A percentile compares a stretch with the other conserved stretches of the same genome.
Evolutionary conservation across 106 monocot genomes (phyloP).

Genomic region (Acanthochlamys bracteata): DNA sequence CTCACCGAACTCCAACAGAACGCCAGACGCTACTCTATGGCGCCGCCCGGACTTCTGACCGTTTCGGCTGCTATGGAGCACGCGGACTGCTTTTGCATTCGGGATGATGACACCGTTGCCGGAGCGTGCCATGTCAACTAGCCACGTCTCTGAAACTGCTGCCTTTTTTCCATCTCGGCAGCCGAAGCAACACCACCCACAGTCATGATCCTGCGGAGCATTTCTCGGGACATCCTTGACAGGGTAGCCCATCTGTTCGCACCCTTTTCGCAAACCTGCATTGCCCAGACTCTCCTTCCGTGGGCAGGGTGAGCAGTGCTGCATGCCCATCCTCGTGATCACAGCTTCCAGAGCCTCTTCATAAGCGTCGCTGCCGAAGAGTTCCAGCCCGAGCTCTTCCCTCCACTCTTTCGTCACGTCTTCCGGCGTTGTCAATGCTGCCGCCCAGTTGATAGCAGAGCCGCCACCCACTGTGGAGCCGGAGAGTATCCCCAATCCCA

Average conservation of each 20-base stretch:
- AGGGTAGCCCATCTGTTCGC: constrained; percentile 45
- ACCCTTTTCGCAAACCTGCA: constrained; percentile 38
- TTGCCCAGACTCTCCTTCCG: constrained; percentile 39
- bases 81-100: constrained; percentile 22
- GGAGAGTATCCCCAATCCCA: constrained; percentile 21
- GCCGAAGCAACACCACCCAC: constrained; percentile 75
- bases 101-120: constrained; percentile 64
- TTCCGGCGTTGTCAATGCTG: constrained; percentile 37
- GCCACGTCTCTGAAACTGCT: constrained; percentile 61
- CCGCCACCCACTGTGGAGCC: constrained; percentile 57
- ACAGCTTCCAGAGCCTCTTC: constrained; percentile 43
- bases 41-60: constrained; percentile 16
- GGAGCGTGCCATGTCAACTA: constrained; percentile 45
- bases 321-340: constrained; percentile 54
- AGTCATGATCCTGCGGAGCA: constrained; percentile 44
- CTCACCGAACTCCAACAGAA: constrained; percentile 10
- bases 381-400: constrained; percentile 28
- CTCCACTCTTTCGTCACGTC: constrained; percentile 38
- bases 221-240: constrained; percentile 45
- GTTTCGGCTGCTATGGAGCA: constrained; percentile 15
- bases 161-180: constrained; percentile 55
- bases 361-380: constrained; percentile 59
- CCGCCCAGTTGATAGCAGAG: constrained; percentile 56
- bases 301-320: constrained; percentile 11
- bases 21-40: constrained; percentile 27